Evolutionary conservation across 257 asterid species (phyloP).

Genomic region (Solanum commersonii): DNA sequence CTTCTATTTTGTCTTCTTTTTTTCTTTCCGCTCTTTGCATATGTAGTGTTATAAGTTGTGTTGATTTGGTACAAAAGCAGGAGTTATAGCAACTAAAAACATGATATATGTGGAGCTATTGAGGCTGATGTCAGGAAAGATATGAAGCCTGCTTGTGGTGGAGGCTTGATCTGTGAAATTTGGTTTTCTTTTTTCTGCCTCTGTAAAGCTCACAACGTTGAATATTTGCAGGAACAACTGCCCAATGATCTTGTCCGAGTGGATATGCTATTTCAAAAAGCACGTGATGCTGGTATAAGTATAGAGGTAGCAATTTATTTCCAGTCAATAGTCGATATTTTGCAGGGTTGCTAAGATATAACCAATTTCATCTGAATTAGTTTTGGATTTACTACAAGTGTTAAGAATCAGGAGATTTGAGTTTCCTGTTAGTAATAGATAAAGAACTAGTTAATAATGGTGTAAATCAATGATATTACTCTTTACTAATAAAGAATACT

Average conservation of each 20-base stretch:
- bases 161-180: neutral
- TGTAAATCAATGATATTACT: neutral
- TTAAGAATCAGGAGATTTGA: neutral
- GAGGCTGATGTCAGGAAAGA: neutral
- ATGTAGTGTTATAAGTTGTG: neutral
- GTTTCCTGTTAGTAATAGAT: neutral
- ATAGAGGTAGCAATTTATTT: constrained; percentile 46
- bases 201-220: constrained; percentile 1
- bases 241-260: constrained; percentile 74
- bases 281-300: constrained; percentile 74
- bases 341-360: neutral
- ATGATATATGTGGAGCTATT: neutral
- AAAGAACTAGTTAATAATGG: neutral
- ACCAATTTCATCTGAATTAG: neutral
- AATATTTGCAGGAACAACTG: constrained; percentile 68
- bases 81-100: neutral
- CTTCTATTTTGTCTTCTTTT: neutral
- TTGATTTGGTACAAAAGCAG: neutral
- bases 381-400: neutral
- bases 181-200: neutral
- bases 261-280: constrained; percentile 67
- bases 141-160: neutral
- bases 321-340: neutral
- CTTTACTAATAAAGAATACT: neutral
- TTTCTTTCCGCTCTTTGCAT: neutral